phyloP scores from a whole-genome alignment of 2,329 filamentous ascomycete species.

The Fragosphaeria purpurea region DNA sequence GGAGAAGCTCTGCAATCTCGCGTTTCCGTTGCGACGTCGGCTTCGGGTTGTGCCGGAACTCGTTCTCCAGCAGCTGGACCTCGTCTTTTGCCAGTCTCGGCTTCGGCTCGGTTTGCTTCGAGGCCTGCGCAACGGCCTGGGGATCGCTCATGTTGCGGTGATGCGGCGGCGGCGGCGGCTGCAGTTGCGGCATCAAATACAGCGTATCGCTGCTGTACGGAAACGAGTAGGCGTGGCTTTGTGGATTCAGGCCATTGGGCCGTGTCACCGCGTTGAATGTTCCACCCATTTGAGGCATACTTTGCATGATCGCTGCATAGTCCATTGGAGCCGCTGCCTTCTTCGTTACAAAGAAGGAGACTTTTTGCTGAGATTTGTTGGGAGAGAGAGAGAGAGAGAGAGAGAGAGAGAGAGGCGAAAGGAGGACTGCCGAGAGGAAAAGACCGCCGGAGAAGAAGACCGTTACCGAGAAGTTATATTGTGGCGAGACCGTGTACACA shows the following conservation, averaged over 20 bases:
- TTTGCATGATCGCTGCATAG: slow-evolving; percentile 10
- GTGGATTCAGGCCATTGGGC: neutral
- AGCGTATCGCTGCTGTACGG: slow-evolving; percentile 7
- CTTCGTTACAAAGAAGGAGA: no score
- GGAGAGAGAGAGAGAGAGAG: no score
- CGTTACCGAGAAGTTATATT: no score
- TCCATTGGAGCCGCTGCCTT: slow-evolving; percentile 3
- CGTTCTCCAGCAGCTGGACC: slow-evolving; percentile 47
- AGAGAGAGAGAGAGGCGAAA: no score
- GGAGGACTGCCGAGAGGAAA: no score
- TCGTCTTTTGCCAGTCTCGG: slow-evolving; percentile 48
- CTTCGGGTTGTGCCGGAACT: slow-evolving; percentile 56
- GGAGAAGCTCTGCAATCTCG: slow-evolving; percentile 49
- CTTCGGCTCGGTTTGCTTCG: slow-evolving; percentile 34
- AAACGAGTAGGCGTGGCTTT: slow-evolving; percentile 6
- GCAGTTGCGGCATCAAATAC: neutral
- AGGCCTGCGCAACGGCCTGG: neutral
- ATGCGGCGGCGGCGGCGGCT: neutral
- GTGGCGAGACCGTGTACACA: no score
- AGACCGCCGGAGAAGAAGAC: no score
- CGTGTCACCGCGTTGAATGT: neutral
- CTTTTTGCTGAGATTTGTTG: neutral
- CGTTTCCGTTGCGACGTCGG: slow-evolving; percentile 53
- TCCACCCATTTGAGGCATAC: slow-evolving; percentile 6
- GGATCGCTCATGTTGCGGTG: slow-evolving; percentile 15